These are phyloP conservation scores for Acer yangbiense DNA, from an alignment of 345 rosid genomes.

Conservation along the genomic window DNA sequence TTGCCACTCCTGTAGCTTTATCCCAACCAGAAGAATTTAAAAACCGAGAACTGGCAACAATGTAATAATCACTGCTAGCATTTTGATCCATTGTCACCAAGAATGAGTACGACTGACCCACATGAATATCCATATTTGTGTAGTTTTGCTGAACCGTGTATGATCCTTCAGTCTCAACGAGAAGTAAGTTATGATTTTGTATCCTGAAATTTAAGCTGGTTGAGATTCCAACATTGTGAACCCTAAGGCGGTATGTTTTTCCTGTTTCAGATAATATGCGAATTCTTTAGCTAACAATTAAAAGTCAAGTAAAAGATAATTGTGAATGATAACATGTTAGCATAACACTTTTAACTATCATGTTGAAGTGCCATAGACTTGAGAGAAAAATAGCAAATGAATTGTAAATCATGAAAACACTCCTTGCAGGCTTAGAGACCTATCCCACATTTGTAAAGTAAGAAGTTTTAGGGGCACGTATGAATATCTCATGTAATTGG, in stretches of 20 bases:
- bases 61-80: slow-evolving; percentile 79
- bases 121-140: slow-evolving; percentile 84
- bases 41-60: slow-evolving; percentile 83
- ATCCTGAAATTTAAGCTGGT: slow-evolving; percentile 91
- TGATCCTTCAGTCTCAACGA: slow-evolving; percentile 95
- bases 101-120: slow-evolving; percentile 92
- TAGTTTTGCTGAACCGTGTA: slow-evolving; percentile 85
- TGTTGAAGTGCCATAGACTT: neutral
- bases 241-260: slow-evolving; percentile 79
- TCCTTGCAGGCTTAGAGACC: too few species aligned
- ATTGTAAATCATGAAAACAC: too few species aligned
- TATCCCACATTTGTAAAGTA: too few species aligned
- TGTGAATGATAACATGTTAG: neutral
- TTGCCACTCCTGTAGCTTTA: slow-evolving; percentile 67
- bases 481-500: neutral
- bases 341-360: neutral
- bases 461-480: too few species aligned
- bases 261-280: slow-evolving; percentile 46
- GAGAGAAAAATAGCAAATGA: too few species aligned
- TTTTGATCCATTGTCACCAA: slow-evolving; percentile 90
- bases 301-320: slow-evolving; percentile 5
- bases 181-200: slow-evolving; percentile 82
- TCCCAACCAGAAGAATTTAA: slow-evolving; percentile 48
- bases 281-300: slow-evolving; percentile 12
- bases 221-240: slow-evolving; percentile 83